phyloP scores from a whole-genome alignment of 2,329 filamentous ascomycete genomes.

The Cladophialophora exuberans region DNA sequence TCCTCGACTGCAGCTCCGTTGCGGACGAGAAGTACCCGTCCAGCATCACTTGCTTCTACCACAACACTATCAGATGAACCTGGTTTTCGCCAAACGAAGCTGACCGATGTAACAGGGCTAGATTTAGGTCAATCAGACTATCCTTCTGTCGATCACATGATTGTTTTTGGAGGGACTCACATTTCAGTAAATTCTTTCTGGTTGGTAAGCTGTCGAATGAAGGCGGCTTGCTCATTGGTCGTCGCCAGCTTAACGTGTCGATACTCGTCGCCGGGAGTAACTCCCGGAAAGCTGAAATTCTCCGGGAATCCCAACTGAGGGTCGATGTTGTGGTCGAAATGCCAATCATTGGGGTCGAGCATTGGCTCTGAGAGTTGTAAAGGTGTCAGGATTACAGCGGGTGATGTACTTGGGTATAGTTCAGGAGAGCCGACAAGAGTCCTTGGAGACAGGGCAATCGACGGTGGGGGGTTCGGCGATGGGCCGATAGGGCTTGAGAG shows the following conservation, averaged over 20 bases:
- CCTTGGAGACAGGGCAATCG: background rate
- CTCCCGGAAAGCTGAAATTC: constrained; percentile 8
- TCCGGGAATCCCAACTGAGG: constrained; percentile 2
- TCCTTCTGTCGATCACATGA: background rate
- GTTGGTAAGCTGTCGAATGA: constrained; percentile 1
- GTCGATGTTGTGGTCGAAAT: constrained; percentile 5
- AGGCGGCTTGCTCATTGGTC: constrained; percentile 9
- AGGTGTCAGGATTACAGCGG: background rate
- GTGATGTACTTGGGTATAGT: background rate
- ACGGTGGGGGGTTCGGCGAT: constrained; percentile 6
- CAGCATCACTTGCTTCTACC: constrained; percentile 13
- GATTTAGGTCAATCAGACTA: background rate
- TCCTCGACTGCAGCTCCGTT: constrained; percentile 16
- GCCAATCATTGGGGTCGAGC: constrained; percentile 3
- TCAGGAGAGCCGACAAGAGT: constrained; percentile 1
- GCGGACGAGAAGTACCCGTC: constrained; percentile 12
- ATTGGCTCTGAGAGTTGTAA: constrained; percentile 8
- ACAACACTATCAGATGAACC: constrained; percentile 1
- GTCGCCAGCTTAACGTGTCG: constrained; percentile 18
- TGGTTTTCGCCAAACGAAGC: constrained; percentile 10
- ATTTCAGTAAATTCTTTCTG: constrained; percentile 4
- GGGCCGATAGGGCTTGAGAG: constrained; percentile 5
- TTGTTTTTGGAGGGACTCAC: background rate
- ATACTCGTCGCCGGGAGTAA: constrained; percentile 15
- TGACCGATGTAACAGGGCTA: constrained; percentile 8